Evolutionary conservation across 768 basidiomycete species (phyloP).

Genomic region (Kwoniella shandongensis): DNA sequence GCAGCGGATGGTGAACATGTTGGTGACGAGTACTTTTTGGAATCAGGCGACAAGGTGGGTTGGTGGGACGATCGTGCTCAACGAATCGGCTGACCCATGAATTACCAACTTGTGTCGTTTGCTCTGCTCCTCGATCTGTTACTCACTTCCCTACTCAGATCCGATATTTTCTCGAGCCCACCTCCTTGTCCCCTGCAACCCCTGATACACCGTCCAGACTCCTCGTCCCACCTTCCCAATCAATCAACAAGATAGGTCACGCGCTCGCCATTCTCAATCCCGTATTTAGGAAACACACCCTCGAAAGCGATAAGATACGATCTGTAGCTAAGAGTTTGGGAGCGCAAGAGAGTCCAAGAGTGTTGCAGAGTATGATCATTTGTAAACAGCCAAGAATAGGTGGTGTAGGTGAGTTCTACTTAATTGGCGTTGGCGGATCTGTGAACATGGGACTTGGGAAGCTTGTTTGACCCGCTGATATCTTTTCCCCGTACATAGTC

Average conservation of each 20-base stretch:
- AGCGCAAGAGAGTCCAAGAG: slow-evolving; percentile 80
- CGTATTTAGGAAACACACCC: slow-evolving; percentile 71
- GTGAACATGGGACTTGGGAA: too few species aligned
- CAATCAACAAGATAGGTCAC: slow-evolving; percentile 81
- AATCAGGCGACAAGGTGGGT: slow-evolving; percentile 73
- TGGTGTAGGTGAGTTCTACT: slow-evolving; percentile 67
- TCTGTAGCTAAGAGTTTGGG: slow-evolving; percentile 71
- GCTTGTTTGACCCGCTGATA: too few species aligned
- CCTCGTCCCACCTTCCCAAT: slow-evolving; percentile 59
- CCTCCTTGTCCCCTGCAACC: slow-evolving; percentile 65
- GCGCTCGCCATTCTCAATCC: slow-evolving; percentile 84
- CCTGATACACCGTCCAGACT: slow-evolving; percentile 63
- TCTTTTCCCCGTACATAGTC: slow-evolving; percentile 57
- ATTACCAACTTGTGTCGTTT: too few species aligned
- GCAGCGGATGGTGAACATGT: slow-evolving; percentile 54
- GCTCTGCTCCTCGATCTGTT: not conserved
- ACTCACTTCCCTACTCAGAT: slow-evolving; percentile 61
- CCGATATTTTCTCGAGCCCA: slow-evolving; percentile 89
- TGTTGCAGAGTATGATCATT: slow-evolving; percentile 91
- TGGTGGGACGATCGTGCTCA: too few species aligned
- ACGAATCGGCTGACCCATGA: too few species aligned
- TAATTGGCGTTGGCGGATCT: not conserved
- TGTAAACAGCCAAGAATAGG: slow-evolving; percentile 92
- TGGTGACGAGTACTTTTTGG: slow-evolving; percentile 90
- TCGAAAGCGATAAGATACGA: slow-evolving; percentile 73